Conservation (phyloP, 2,329 filamentous ascomycete genomes). For the Ilyonectria destructans region DNA sequence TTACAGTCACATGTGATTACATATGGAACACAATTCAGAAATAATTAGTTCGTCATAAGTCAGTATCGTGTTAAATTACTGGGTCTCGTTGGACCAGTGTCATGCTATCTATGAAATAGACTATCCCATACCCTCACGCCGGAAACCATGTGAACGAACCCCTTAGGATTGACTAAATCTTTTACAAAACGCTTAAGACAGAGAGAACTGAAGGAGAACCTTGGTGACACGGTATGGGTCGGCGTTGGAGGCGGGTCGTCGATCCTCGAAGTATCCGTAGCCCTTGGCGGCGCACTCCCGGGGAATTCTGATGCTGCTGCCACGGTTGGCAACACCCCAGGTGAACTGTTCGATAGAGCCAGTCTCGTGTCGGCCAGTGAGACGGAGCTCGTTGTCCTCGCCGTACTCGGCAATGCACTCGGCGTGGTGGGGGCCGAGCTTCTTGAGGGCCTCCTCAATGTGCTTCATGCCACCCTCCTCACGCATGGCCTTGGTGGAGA, state of each 20-base stretch:
- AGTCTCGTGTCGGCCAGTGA: constrained; percentile 96
- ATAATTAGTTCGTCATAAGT: constrained; percentile 24
- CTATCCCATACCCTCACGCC: constrained; percentile 37
- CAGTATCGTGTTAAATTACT: constrained; percentile 35
- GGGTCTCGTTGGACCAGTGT: constrained; percentile 30
- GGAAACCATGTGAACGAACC: constrained; percentile 33
- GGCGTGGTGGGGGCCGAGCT: constrained; percentile 82
- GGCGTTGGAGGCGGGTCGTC: constrained; percentile 87
- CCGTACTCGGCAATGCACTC: constrained; percentile 96
- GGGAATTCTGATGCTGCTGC: constrained; percentile 93
- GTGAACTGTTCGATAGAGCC: constrained; percentile 94
- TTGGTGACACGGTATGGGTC: constrained; percentile 88
- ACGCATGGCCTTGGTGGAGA: constrained; percentile 92
- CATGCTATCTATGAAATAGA: constrained; percentile 38
- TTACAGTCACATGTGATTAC: background rate
- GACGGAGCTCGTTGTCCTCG: constrained; percentile 94
- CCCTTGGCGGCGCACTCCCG: constrained; percentile 88
- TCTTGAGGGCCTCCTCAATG: constrained; percentile 91
- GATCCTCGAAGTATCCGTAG: constrained; percentile 95
- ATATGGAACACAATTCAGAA: background rate
- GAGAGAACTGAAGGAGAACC: constrained; percentile 68
- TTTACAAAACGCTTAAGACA: constrained; percentile 36
- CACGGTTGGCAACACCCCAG: constrained; percentile 94
- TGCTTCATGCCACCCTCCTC: constrained; percentile 94
- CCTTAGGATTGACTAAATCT: constrained; percentile 23